Conservation (phyloP, 108 stramenopile species). For the Halocafeteria seosinensis region DNA sequence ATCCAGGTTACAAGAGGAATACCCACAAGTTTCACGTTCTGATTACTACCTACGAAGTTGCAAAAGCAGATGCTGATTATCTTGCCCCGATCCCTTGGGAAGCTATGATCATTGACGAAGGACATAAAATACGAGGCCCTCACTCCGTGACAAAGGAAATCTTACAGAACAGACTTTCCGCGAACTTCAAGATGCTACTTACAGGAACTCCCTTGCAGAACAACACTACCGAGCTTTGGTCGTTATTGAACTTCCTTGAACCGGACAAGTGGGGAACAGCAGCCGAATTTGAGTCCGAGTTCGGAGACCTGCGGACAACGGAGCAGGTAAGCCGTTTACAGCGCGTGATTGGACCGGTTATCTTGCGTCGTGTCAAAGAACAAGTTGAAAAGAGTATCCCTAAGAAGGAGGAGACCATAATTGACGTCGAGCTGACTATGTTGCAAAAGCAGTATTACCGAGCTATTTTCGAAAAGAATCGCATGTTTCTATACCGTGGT, state of each 20-base stretch:
- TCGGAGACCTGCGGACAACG: slow-evolving; percentile 58
- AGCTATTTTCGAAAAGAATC: slow-evolving; percentile 85
- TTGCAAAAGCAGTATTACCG: slow-evolving; percentile 90
- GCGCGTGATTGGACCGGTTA: slow-evolving; percentile 64
- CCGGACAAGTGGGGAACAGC: slow-evolving; percentile 7
- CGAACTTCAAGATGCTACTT: slow-evolving; percentile 64
- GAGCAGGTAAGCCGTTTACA: slow-evolving; percentile 72
- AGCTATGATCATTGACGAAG: slow-evolving; percentile 83
- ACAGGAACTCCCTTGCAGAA: slow-evolving; percentile 96
- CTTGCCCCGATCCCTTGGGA: slow-evolving; percentile 56
- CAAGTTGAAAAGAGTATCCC: slow-evolving; percentile 87
- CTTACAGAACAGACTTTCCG: slow-evolving; percentile 27
- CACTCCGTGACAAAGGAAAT: slow-evolving; percentile 39
- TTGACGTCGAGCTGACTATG: slow-evolving; percentile 79
- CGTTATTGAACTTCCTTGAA: slow-evolving; percentile 29
- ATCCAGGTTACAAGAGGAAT: slow-evolving; percentile 39
- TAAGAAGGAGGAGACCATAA: slow-evolving; percentile 84
- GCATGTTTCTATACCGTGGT: slow-evolving; percentile 34
- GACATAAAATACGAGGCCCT: slow-evolving; percentile 67
- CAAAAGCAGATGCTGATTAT: slow-evolving; percentile 54
- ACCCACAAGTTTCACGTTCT: slow-evolving; percentile 62
- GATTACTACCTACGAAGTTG: slow-evolving; percentile 86
- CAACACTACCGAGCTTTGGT: slow-evolving; percentile 79
- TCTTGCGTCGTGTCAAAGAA: slow-evolving; percentile 86
- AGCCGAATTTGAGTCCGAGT: slow-evolving; percentile 44